phyloP scores from a whole-genome alignment of 352 stramenopile genomes.

The Phytophthora fragariae region DNA sequence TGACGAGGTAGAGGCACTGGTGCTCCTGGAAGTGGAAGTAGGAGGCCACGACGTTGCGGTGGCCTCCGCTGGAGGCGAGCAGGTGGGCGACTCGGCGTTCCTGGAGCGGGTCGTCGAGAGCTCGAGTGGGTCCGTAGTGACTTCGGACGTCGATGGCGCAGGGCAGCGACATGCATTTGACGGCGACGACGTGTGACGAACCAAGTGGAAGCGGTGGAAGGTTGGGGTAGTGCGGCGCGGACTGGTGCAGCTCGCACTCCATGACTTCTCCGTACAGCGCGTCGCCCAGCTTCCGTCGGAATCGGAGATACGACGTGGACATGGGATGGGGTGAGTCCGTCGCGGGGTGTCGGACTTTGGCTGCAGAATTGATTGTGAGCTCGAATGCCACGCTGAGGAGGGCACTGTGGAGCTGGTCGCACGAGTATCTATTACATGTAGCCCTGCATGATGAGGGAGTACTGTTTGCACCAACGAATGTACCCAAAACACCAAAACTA shows the following conservation, averaged over 20 bases:
- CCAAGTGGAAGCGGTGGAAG: neutral
- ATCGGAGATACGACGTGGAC: constrained; percentile 27
- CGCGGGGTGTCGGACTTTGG: neutral
- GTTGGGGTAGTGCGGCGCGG: neutral
- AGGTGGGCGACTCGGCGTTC: constrained; percentile 20
- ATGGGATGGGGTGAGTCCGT: constrained; percentile 3
- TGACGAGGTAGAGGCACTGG: constrained; percentile 38
- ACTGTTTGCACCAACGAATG: too few relatives aligned
- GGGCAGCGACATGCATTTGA: constrained; percentile 37
- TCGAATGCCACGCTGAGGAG: neutral
- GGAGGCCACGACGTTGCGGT: constrained; percentile 33
- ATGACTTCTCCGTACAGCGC: constrained; percentile 40
- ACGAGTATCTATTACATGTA: neutral
- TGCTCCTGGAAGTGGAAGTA: constrained; percentile 29
- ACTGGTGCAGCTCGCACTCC: constrained; percentile 26
- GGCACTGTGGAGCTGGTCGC: neutral
- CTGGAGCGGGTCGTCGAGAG: constrained; percentile 28
- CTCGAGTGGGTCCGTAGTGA: neutral
- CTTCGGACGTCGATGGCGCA: constrained; percentile 3
- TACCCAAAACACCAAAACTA: too few relatives aligned
- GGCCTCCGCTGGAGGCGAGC: constrained; percentile 12
- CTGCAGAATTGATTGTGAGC: neutral
- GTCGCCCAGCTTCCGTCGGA: constrained; percentile 35
- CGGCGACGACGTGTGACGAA: constrained; percentile 17
- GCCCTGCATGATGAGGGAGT: too few relatives aligned